Evolutionary conservation across 495 filamentous ascomycete genomes (phyloP).

Genomic region (Polyplosphaeria fusca): DNA sequence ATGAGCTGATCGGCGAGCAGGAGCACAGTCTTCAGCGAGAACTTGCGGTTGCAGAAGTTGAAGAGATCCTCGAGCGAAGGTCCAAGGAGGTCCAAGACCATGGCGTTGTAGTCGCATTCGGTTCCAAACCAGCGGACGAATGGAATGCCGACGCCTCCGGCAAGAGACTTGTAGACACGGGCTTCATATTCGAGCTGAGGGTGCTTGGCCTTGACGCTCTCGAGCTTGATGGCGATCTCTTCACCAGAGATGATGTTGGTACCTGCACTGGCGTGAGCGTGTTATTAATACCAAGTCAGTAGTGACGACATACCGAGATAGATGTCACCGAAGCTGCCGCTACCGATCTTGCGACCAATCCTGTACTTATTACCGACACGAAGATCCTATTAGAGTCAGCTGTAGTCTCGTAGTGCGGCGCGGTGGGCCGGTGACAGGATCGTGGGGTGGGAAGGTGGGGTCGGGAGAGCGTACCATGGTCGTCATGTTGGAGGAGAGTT

Average conservation of each 20-base stretch:
- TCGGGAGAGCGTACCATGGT: constrained; percentile 36
- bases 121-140: constrained; percentile 99
- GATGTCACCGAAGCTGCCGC: constrained; percentile 97
- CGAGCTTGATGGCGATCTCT: constrained; percentile 99
- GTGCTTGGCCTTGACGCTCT: constrained; percentile 99
- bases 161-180: constrained; percentile 98
- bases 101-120: constrained; percentile 99
- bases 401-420: not conserved
- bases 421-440: not conserved
- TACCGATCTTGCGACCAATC: constrained; percentile 98
- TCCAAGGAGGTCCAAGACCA: constrained; percentile 97
- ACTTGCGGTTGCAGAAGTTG: constrained; percentile 99
- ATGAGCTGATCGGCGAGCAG: constrained; percentile 98
- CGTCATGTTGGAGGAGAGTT: constrained; percentile 30
- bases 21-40: constrained; percentile 98
- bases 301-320: constrained; percentile 70
- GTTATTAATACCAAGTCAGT: not conserved
- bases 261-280: constrained; percentile 47
- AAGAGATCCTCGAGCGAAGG: constrained; percentile 99
- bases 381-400: constrained; percentile 69
- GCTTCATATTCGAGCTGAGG: constrained; percentile 99
- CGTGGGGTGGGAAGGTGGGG: constrained; percentile 14
- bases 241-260: constrained; percentile 99
- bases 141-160: constrained; percentile 96
- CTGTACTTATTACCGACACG: constrained; percentile 99